Evolutionary conservation across 2,329 filamentous ascomycete species (phyloP), one percentile per base, ranked within the genome.

Genomic region (Fusarium coicis): DNA sequence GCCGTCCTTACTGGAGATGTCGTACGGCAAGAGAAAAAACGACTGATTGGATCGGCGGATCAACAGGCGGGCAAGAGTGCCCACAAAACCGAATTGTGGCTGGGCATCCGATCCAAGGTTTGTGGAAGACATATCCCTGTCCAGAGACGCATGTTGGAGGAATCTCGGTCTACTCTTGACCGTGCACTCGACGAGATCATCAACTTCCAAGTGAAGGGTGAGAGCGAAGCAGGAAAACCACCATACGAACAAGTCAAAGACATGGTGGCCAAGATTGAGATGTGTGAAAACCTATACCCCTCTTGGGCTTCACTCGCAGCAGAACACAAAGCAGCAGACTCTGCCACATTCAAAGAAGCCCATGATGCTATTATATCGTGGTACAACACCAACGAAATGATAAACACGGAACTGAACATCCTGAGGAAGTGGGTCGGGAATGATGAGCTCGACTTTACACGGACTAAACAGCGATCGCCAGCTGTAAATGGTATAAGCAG

Each of bases 371-470:
- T 99, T 74, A 91, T 97, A 70, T 92, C 96, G 7, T 99, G 96
- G 96, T 93, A 97, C 86, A 99, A 98, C 82, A 98, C 95, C 57
- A 98, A 95, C 37, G 92, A 96, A 79, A 91, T 97, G 79, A 98
- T 99, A 86, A 97, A 97, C 81, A 97, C 94, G 5, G 94, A 99
- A 81, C 89, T 99, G 66, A 91, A 91, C 19, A 95, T 98, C 72
- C 83, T 99, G 72, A 95, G 96, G 81, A 95, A 93, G 72, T 99
- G 96, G 96, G 96, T 99, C 32, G 96, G 96, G 61, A 99, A 99
- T 79, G 91, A 95, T 42, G 95, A 97, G 79, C 88, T 99, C 43
- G 95, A 98, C 82, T 99, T 98, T 80, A 91, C 91, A 56, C 93
- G 93, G 79, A 88, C 91, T 28, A 92, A 93, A 73, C 87, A 90